These are phyloP conservation scores for Claviceps lovelessii DNA, from an alignment of 2,329 filamentous ascomycete species.

Conservation along the genomic window DNA sequence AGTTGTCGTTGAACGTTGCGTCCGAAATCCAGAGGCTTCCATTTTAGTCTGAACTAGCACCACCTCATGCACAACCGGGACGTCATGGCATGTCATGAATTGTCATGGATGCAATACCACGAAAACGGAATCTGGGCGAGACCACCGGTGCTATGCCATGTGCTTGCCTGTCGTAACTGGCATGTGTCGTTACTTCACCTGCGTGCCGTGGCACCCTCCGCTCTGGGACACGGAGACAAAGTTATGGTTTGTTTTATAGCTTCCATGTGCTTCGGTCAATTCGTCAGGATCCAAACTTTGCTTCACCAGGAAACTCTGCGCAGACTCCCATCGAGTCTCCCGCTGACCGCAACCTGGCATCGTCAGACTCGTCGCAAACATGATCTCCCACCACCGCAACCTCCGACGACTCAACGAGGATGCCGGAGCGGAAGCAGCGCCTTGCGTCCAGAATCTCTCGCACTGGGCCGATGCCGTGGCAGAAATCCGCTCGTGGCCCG, in stretches of 20 bases:
- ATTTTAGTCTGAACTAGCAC: not conserved
- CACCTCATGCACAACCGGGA: not conserved
- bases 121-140: too few species aligned
- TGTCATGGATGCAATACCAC: not conserved
- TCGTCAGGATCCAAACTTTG: too few species aligned
- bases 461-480: conserved; percentile 5
- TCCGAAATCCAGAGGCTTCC: not conserved
- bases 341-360: not conserved
- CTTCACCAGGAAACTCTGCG: not conserved
- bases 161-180: too few species aligned
- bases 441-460: conserved; percentile 6
- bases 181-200: too few species aligned
- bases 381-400: not conserved
- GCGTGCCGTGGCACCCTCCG: too few species aligned
- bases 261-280: too few species aligned
- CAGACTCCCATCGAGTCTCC: not conserved
- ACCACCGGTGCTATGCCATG: too few species aligned
- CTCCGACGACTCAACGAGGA: not conserved
- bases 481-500: conserved; percentile 8
- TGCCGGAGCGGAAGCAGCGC: not conserved
- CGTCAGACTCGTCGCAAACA: not conserved
- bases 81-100: not conserved
- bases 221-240: too few species aligned
- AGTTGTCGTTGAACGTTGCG: not conserved
- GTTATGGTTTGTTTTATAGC: too few species aligned